These are phyloP conservation scores for Thraustochytrium sp. DNA, from an alignment of 352 stramenopile genomes.

Conservation along the genomic window DNA sequence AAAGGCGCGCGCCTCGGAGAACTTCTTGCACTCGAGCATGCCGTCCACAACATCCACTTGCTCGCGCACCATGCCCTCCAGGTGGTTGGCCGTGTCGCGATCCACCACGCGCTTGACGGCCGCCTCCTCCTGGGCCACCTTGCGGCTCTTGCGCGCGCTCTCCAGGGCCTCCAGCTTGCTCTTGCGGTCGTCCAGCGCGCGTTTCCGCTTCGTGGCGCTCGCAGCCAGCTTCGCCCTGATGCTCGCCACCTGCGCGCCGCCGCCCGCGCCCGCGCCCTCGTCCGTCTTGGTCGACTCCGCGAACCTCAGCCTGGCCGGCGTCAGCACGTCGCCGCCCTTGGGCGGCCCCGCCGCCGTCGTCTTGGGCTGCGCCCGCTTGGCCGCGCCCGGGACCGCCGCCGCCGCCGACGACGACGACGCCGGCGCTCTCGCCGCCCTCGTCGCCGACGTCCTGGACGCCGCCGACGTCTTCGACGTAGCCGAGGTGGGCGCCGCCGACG, in stretches of 20 bases:
- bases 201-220: not conserved
- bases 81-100: not conserved
- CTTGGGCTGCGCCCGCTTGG: no score
- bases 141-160: not conserved
- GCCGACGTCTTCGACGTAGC: no score
- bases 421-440: no score
- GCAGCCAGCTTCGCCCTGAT: not conserved
- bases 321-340: no score
- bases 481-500: not conserved
- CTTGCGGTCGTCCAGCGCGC: not conserved
- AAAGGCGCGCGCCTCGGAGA: not conserved
- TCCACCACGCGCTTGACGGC: not conserved
- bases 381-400: no score
- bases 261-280: not conserved
- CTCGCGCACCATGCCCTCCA: not conserved
- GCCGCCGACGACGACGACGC: no score
- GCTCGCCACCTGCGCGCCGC: not conserved
- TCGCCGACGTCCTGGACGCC: no score
- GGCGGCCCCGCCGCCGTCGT: no score
- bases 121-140: not conserved
- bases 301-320: not conserved
- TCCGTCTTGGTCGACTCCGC: not conserved
- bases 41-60: not conserved
- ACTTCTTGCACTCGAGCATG: slow-evolving; percentile 8
- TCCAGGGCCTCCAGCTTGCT: not conserved